phyloP scores from a whole-genome alignment of 495 filamentous ascomycete species.

The Penicillium flavigenum region DNA sequence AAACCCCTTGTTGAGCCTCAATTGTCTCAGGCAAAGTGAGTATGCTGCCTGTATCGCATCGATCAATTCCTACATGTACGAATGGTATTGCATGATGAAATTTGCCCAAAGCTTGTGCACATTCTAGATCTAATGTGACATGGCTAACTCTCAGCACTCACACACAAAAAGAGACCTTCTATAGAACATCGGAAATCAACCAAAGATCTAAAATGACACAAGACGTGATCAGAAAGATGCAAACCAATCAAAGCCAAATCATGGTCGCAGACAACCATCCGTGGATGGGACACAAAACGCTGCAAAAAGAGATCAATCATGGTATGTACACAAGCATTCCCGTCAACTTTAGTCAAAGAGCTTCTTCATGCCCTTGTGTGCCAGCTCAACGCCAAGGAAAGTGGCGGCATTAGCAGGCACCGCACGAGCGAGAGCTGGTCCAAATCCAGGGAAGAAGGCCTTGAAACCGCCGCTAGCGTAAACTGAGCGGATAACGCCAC shows the following conservation, averaged over 20 bases:
- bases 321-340: constrained; percentile 18
- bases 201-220: background rate
- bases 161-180: background rate
- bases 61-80: background rate
- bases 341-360: constrained; percentile 48
- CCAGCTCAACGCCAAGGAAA: constrained; percentile 75
- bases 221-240: constrained; percentile 6
- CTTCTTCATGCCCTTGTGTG: constrained; percentile 79
- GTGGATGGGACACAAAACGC: constrained; percentile 16
- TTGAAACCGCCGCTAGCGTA: constrained; percentile 78
- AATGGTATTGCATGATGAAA: background rate
- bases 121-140: background rate
- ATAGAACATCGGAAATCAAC: constrained; percentile 5
- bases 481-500: constrained; percentile 72
- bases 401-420: constrained; percentile 90
- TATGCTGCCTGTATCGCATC: background rate
- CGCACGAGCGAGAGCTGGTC: constrained; percentile 86
- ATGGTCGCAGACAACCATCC: constrained; percentile 6
- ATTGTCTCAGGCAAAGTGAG: constrained; percentile 1
- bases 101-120: background rate
- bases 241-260: constrained; percentile 1
- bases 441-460: constrained; percentile 98
- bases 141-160: background rate
- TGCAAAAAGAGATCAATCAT: constrained; percentile 15
- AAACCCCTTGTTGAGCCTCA: constrained; percentile 9